phyloP scores from a whole-genome alignment of 106 monocot genomes.

The Narthecium ossifragum region DNA sequence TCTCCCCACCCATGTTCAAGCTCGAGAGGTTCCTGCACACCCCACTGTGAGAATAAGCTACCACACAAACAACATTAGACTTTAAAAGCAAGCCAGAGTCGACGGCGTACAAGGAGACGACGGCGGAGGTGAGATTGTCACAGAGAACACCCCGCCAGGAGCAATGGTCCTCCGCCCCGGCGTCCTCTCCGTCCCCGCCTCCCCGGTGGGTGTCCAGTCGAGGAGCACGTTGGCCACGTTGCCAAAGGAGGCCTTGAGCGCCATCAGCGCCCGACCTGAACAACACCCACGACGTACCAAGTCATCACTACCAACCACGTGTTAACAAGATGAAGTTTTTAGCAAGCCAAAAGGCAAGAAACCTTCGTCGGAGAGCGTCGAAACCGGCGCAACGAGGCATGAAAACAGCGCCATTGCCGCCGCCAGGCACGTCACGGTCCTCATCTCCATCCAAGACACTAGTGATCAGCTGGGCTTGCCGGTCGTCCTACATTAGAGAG shows the following conservation, averaged over 20 bases:
- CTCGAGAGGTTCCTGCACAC: slow-evolving; percentile 78
- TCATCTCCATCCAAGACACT: not conserved
- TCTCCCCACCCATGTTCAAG: slow-evolving; percentile 88
- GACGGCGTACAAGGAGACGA: slow-evolving; percentile 54
- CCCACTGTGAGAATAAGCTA: not conserved
- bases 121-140: slow-evolving; percentile 48
- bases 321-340: not conserved
- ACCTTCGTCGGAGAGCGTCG: slow-evolving; percentile 46
- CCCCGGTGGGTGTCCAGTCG: slow-evolving; percentile 49
- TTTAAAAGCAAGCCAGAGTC: not conserved
- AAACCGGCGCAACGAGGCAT: slow-evolving; percentile 1
- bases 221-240: slow-evolving; percentile 62
- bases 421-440: slow-evolving; percentile 1
- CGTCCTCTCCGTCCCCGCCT: slow-evolving; percentile 23
- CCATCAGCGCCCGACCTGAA: no score
- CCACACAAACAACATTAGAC: not conserved
- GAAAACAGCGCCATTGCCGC: slow-evolving; percentile 13
- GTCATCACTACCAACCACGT: not conserved
- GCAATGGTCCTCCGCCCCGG: slow-evolving; percentile 39
- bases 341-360: not conserved
- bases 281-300: no score
- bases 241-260: slow-evolving; percentile 47
- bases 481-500: no score
- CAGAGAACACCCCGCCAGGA: slow-evolving; percentile 83
- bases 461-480: no score